Evolutionary conservation across 441 rosid species (phyloP).

Genomic region (Arabidopsis lyrata): DNA sequence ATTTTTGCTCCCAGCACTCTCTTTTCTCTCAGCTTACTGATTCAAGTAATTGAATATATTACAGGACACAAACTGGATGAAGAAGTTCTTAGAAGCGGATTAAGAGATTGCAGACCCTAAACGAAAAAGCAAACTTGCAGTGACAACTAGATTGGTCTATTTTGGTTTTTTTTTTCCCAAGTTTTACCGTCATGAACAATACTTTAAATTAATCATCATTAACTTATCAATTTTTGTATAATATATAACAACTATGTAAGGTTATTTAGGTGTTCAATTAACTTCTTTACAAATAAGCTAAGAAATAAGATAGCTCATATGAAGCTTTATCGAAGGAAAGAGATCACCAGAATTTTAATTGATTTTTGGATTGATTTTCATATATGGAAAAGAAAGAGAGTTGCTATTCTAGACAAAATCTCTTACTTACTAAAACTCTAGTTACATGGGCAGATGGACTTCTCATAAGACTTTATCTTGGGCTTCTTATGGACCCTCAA

Average conservation of each 20-base stretch:
- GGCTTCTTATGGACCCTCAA: no score
- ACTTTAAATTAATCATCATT: not conserved
- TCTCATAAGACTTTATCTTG: no score
- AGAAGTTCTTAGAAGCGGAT: constrained; percentile 54
- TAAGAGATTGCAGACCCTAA: constrained; percentile 50
- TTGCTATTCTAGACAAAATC: no score
- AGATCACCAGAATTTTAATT: no score
- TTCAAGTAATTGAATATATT: constrained; percentile 27
- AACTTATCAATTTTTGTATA: not conserved
- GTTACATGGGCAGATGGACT: no score
- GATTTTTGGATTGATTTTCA: no score
- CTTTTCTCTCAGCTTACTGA: constrained; percentile 10
- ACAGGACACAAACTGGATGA: constrained; percentile 71
- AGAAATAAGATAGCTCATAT: no score
- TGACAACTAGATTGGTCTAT: constrained; percentile 16
- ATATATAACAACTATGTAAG: not conserved
- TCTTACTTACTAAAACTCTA: no score
- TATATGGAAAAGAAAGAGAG: no score
- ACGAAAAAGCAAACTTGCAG: constrained; percentile 14
- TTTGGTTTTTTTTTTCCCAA: not conserved
- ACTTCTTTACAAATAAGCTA: no score
- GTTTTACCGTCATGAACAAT: not conserved
- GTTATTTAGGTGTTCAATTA: not conserved
- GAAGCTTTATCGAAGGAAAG: no score
- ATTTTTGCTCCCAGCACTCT: not conserved